phyloP scores from a whole-genome alignment of 208 protist species.

The Leishmania braziliensis region DNA sequence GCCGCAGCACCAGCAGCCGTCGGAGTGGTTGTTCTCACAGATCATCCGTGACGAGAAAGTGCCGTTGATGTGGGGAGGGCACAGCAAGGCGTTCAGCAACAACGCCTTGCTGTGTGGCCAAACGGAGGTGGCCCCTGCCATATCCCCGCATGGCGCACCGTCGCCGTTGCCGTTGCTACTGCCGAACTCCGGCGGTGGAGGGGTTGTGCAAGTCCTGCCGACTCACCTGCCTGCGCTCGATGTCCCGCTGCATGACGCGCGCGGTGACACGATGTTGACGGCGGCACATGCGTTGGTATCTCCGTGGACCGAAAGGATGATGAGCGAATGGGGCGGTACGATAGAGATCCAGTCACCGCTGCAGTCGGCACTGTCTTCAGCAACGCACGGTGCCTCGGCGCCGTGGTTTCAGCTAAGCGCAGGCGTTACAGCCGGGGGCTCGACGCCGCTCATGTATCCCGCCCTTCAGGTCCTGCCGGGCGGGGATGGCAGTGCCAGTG shows the following conservation, averaged over 20 bases:
- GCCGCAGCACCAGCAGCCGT: neutral
- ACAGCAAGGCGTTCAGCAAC: conserved; percentile 2
- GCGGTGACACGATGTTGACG: neutral
- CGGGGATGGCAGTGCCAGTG: neutral
- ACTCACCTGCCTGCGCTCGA: conserved; percentile 2
- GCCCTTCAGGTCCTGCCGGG: neutral
- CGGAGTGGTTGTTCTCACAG: neutral
- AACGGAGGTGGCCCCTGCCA: neutral
- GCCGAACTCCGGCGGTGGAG: neutral
- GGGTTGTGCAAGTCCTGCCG: neutral
- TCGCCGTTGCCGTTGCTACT: neutral
- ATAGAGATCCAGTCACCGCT: neutral
- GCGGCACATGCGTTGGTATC: neutral
- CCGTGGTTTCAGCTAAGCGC: conserved; percentile 6
- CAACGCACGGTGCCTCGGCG: neutral
- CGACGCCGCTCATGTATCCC: neutral
- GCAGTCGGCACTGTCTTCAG: neutral
- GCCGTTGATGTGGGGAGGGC: neutral
- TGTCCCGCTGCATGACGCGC: conserved; percentile 16
- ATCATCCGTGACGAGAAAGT: neutral
- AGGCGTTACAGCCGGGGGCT: neutral
- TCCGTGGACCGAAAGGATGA: neutral
- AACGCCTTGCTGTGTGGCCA: neutral
- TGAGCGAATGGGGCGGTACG: neutral
- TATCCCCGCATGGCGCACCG: neutral